phyloP scores from a whole-genome alignment of 306 rosid species.

The Gynostemma pentaphyllum region DNA sequence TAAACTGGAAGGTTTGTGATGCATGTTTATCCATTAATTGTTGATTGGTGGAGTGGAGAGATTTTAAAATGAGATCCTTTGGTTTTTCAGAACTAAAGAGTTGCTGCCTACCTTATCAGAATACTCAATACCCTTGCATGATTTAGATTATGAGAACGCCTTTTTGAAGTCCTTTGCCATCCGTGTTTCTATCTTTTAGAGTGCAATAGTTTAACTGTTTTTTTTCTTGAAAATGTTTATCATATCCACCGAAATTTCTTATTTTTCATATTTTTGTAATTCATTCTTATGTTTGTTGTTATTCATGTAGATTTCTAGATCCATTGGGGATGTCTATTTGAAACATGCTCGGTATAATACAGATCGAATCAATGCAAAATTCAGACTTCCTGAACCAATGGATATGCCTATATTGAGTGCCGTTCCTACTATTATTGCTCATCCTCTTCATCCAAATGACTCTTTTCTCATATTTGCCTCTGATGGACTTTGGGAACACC shows the following conservation, averaged over 20 bases:
- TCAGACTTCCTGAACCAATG: slow-evolving; percentile 85
- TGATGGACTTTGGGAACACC: slow-evolving; percentile 96
- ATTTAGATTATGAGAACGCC: neutral
- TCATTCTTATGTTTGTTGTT: slow-evolving; percentile 12
- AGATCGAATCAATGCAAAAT: slow-evolving; percentile 56
- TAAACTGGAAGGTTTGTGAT: neutral
- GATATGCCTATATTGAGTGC: slow-evolving; percentile 71
- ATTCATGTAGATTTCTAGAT: slow-evolving; percentile 77
- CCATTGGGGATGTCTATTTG: slow-evolving; percentile 85
- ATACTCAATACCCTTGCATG: neutral
- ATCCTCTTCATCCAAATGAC: slow-evolving; percentile 71
- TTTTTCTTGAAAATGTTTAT: neutral
- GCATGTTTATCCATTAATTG: neutral
- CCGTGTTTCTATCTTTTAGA: neutral
- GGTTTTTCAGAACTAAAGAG: neutral
- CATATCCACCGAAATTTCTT: neutral
- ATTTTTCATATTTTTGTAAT: neutral
- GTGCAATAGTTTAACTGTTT: neutral
- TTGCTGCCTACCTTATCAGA: neutral
- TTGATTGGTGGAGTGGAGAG: neutral
- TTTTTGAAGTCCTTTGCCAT: neutral
- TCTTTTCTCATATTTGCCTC: slow-evolving; percentile 96
- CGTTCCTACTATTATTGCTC: slow-evolving; percentile 66
- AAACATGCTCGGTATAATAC: slow-evolving; percentile 64
- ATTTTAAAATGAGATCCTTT: neutral